Percentiles rank a stretch among this genome's conserved stretches.
Evolutionary conservation across 2,329 filamentous ascomycete genomes (phyloP).

Genomic region (Colletotrichum gigasporum): DNA sequence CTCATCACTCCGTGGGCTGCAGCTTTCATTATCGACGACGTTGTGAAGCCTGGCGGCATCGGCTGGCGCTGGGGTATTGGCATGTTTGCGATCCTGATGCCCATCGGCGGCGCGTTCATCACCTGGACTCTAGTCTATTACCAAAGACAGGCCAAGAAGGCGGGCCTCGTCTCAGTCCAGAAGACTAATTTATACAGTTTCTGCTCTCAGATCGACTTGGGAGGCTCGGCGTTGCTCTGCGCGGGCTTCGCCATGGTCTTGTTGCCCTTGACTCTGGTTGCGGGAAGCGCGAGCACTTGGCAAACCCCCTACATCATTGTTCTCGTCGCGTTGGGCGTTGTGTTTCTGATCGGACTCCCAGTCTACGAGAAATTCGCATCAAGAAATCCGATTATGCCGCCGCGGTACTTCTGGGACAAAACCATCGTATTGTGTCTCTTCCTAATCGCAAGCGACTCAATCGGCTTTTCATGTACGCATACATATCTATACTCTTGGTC

Average conservation of each 20-base stretch:
- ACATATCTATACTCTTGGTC: constrained; percentile 54
- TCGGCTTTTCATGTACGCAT: constrained; percentile 44
- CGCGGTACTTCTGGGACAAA: constrained; percentile 44
- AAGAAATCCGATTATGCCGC: constrained; percentile 56
- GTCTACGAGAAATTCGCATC: constrained; percentile 58
- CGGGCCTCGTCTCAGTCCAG: constrained; percentile 21
- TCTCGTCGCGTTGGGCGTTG: constrained; percentile 60
- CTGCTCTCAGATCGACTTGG: constrained; percentile 46
- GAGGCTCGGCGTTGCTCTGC: constrained; percentile 53
- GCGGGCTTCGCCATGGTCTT: constrained; percentile 62
- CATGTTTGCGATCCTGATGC: constrained; percentile 66
- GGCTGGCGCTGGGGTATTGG: constrained; percentile 55
- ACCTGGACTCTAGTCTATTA: constrained; percentile 34
- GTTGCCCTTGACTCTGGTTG: constrained; percentile 64
- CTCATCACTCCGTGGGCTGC: constrained; percentile 46
- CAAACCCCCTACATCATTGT: constrained; percentile 52
- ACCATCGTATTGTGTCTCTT: constrained; percentile 37
- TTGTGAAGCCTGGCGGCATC: constrained; percentile 32
- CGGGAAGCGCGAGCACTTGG: constrained; percentile 50
- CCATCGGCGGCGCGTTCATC: constrained; percentile 45
- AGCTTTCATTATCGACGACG: constrained; percentile 35
- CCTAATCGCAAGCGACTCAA: constrained; percentile 36
- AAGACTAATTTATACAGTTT: constrained; percentile 34
- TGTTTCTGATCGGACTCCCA: constrained; percentile 56
- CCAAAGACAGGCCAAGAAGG: constrained; percentile 34